Conservation (phyloP, 805 yeast species). For the Saturnispora zaruensis region DNA sequence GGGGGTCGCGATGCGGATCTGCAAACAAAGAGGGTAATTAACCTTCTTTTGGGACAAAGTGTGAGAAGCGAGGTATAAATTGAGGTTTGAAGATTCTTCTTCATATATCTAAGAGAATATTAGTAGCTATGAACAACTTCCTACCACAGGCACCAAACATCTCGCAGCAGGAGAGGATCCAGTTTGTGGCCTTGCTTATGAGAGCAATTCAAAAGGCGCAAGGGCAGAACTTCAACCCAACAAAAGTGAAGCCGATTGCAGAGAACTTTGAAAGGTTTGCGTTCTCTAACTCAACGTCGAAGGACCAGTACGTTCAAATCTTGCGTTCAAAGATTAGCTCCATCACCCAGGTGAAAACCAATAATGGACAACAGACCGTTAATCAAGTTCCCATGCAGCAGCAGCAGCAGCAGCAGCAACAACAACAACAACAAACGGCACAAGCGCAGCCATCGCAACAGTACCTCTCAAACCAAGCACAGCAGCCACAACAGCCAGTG, state of each 20-base stretch:
- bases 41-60: neutral
- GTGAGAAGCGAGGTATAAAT: neutral
- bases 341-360: conserved; percentile 31
- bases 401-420: conserved; percentile 21
- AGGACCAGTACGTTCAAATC: conserved; percentile 48
- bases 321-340: conserved; percentile 33
- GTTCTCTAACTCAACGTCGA: conserved; percentile 46
- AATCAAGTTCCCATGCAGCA: conserved; percentile 20
- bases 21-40: neutral
- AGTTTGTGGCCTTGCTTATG: conserved; percentile 27
- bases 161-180: conserved; percentile 25
- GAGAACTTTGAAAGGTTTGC: conserved; percentile 65
- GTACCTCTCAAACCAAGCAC: conserved; percentile 9
- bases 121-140: conserved; percentile 8
- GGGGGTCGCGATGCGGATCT: neutral
- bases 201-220: conserved; percentile 28
- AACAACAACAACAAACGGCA: conserved; percentile 15
- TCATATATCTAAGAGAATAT: neutral
- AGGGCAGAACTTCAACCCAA: conserved; percentile 25
- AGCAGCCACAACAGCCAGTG: conserved; percentile 9
- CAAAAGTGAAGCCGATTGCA: conserved; percentile 46
- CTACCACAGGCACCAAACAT: conserved; percentile 16
- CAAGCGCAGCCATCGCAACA: conserved; percentile 15
- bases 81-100: neutral
- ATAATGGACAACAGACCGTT: conserved; percentile 19